Conservation (phyloP, 257 asterid species). For the Forsythia suspensa region DNA sequence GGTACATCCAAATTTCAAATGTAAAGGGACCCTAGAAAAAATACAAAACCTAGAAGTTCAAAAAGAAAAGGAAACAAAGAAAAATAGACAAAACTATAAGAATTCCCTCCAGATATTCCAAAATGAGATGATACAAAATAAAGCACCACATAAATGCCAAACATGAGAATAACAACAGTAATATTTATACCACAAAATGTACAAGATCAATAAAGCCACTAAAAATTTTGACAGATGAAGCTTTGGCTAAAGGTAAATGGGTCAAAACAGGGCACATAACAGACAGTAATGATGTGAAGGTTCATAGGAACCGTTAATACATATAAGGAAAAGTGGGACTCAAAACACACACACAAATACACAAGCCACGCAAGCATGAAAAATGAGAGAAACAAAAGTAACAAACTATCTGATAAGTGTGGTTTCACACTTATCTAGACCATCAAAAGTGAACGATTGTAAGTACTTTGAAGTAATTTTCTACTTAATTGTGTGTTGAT, state of each 20-base stretch:
- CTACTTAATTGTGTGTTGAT: no score
- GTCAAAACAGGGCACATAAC: constrained; percentile 4
- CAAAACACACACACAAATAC: neutral
- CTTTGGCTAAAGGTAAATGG: neutral
- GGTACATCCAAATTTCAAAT: no score
- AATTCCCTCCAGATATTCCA: constrained; percentile 25
- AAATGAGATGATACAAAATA: constrained; percentile 17
- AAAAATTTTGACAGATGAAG: neutral
- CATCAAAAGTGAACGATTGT: no score
- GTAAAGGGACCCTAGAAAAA: neutral
- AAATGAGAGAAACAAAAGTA: constrained; percentile 5
- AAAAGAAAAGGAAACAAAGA: constrained; percentile 25
- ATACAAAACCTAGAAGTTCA: constrained; percentile 27
- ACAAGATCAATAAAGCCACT: constrained; percentile 11
- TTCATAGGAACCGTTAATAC: neutral
- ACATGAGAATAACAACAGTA: neutral
- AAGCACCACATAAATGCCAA: constrained; percentile 9
- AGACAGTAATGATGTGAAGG: neutral
- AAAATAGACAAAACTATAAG: constrained; percentile 26
- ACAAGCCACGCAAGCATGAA: constrained; percentile 15
- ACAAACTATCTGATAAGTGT: constrained; percentile 23
- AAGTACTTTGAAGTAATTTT: no score
- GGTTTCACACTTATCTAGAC: no score
- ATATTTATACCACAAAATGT: constrained; percentile 3
- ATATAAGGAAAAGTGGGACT: neutral